Evolutionary conservation across 1,284 basidiomycete genomes (phyloP), one percentile per base, ranked within the genome.

Genomic region (Grifola frondosa): DNA sequence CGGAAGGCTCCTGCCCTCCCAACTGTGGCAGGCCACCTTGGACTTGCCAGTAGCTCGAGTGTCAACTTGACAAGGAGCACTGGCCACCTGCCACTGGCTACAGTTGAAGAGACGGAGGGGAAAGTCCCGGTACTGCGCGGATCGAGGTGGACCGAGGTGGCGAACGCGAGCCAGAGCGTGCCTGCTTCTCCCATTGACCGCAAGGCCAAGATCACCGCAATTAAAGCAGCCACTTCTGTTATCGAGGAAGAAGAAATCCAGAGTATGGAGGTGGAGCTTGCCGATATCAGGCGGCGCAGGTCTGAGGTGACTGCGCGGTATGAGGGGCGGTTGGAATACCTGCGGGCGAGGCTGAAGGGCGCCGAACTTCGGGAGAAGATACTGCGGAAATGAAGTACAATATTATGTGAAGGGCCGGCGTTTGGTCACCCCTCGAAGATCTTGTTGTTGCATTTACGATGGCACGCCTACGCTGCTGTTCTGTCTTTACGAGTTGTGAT

Each of bases 301-400:
- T 75, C 74, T 33, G 82, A 85, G 52, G 83, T 88, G 40, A 74
- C 71, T 37, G 70, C 67, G 47, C 72, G 84, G 51, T 88, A 86
- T 56, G 78, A 80, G 44, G 75, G 74, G 29, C 74, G 84, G 33
- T 55, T 88, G 53, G 83, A 85, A 50, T 87, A 83, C 55, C 65
- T 88, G 49, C 73, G 78, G 33, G 84, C 84, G 38, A 78, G 79
- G 62, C 58, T 88, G 61, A 87, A 85, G 64, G 80, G 80, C 19
- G 85, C 84, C 1, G 82, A 88, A 64, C 62, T 88, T 58, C 80
- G 82, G 44, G 85, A 88, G 66, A 84, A 82, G 60, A 62, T 87
- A 44, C 46, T 81, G 67, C 64, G 63, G 56, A 63, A 60, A 41
- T 69, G 54, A 54, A 23, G 15, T n/a, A n/a, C n/a, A n/a, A 20